Evolutionary conservation across 2,329 filamentous ascomycete species (phyloP), one percentile per base, ranked within the genome.

Genomic region (Pseudogymnoascus sp.): DNA sequence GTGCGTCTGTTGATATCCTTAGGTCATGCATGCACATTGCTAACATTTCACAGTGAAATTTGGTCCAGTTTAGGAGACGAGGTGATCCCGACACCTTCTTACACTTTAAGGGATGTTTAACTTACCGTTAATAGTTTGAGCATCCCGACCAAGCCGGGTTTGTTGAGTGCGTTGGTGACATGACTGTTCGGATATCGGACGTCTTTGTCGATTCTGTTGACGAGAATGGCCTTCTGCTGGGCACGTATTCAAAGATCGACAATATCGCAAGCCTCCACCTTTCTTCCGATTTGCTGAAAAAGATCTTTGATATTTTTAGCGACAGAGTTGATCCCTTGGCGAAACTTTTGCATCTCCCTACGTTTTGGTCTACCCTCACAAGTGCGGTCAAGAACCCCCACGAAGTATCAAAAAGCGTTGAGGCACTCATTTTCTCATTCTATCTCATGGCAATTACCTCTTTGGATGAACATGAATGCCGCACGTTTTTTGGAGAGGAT

Each of bases 281-380:
- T 54, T 47, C 57, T n/a, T 33, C 20, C 9, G 39, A 62, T 22
- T 25, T 62, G 11, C 50, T 62, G 22, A 39, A 59, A 62, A 81
- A 84, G 66, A 74, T 86, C 22, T 89, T 86, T 85, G 85, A 88
- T 70, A 78, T 84, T 16, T 89, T 86, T 68, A 78, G 88, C 57
- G 80, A 83, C 64, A 87, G 87, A 67, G 82, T 89, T 65, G 84
- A 89, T 65, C 85, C 86, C 0, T 70, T 89, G 9, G 75, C 88
- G 57, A 88, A 88, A 67, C 77, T 88, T 62, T 86, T 83, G 0
- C 86, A 89, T 68, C 80, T 83, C 0, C 84, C 85, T 0, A 87
- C 80, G 1, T 28, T 65, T 25, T 59, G 60, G 50, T 20, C 47
- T 7, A 30, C 50, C 5, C n/a, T 65, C 9, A 58, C 30, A 28